Conservation (phyloP, 2,329 filamentous ascomycete species). For the Claviceps spartinae region DNA sequence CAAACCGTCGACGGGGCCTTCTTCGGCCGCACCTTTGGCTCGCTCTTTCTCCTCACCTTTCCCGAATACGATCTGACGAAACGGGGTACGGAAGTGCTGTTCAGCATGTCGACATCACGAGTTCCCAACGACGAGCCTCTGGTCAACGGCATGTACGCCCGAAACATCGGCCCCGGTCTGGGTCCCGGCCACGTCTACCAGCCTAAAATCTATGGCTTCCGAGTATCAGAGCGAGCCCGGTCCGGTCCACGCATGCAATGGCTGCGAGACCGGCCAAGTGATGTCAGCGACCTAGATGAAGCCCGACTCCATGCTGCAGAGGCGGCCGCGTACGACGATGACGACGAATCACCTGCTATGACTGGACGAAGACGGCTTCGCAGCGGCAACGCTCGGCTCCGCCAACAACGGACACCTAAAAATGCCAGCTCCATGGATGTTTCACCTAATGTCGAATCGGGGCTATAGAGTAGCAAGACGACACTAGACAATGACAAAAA, state of each 20-base stretch:
- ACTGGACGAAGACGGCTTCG: conserved; percentile 28
- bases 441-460: conserved; percentile 44
- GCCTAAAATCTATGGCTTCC: conserved; percentile 91
- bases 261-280: conserved; percentile 70
- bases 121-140: conserved; percentile 31
- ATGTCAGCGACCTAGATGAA: conserved; percentile 78
- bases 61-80: conserved; percentile 84
- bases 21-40: conserved; percentile 94
- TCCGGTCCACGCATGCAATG: conserved; percentile 95
- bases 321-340: conserved; percentile 44
- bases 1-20: conserved; percentile 96
- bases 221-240: conserved; percentile 77
- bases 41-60: conserved; percentile 96
- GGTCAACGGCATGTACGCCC: conserved; percentile 76
- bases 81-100: conserved; percentile 48
- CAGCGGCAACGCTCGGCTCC: conserved; percentile 28
- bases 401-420: conserved; percentile 30
- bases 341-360: conserved; percentile 36
- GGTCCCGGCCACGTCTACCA: conserved; percentile 79
- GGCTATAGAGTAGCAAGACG: conserved; percentile 25
- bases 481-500: not conserved
- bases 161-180: conserved; percentile 80
- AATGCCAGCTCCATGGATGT: conserved; percentile 44
- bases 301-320: conserved; percentile 39
- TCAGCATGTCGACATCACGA: conserved; percentile 19